Conservation (phyloP, 2,329 filamentous ascomycete genomes). For the Pseudopithomyces maydicus region DNA sequence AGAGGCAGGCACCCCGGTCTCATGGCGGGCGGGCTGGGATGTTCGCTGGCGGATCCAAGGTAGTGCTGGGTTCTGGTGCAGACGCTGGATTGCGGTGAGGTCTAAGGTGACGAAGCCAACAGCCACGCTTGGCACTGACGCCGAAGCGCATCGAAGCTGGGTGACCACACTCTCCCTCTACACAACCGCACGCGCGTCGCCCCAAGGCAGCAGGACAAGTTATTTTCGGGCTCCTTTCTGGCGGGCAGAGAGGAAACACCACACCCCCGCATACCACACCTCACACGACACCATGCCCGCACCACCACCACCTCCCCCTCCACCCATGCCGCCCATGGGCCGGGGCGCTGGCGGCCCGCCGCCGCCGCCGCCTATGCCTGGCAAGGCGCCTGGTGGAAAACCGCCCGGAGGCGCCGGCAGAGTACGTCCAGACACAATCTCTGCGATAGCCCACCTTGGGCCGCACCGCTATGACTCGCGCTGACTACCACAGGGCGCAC, state of each 20-base stretch:
- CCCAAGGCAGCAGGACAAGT: conserved; percentile 12
- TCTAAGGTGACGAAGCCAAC: conserved; percentile 23
- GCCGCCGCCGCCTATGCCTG: conserved; percentile 44
- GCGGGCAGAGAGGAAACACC: not conserved
- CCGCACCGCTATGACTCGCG: conserved; percentile 13
- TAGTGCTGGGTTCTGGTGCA: not conserved
- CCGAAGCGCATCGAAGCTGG: conserved; percentile 13
- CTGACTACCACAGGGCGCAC: conserved; percentile 68
- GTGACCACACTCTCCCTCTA: not conserved
- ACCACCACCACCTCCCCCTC: conserved; percentile 42
- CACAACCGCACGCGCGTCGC: conserved; percentile 9
- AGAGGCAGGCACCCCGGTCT: conserved; percentile 32
- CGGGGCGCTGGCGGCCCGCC: conserved; percentile 43
- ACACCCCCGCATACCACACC: not conserved
- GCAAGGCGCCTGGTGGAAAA: conserved; percentile 39
- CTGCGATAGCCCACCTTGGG: not conserved
- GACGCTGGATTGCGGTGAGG: conserved; percentile 17
- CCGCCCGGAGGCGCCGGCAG: conserved; percentile 40
- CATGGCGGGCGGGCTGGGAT: conserved; percentile 25
- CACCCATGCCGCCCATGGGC: conserved; percentile 45
- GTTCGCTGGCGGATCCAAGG: too few species aligned
- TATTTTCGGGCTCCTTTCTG: not conserved
- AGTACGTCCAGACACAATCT: conserved; percentile 26
- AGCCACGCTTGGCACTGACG: conserved; percentile 11
- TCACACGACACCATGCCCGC: conserved; percentile 36